Conservation (phyloP, 495 filamentous ascomycete genomes). For the Clohesyomyces aquaticus region DNA sequence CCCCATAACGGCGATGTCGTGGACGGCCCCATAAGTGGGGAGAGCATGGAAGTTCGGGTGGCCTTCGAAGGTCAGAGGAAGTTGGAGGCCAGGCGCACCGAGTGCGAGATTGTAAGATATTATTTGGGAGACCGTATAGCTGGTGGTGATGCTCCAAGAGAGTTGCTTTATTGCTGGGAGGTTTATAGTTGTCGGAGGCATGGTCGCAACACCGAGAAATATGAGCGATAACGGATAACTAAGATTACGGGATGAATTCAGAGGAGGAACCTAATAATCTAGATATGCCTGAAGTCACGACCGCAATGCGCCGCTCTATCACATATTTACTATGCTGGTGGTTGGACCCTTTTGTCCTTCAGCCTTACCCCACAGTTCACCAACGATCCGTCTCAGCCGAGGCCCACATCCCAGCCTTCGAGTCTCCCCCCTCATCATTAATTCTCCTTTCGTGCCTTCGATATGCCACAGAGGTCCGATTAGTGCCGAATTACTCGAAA, state of each 20-base stretch:
- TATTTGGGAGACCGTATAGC: constrained; percentile 22
- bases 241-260: neutral
- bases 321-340: neutral
- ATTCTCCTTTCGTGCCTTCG: neutral
- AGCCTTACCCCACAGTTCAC: neutral
- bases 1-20: neutral
- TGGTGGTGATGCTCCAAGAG: constrained; percentile 8
- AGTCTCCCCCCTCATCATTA: neutral
- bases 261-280: neutral
- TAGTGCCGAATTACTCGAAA: neutral
- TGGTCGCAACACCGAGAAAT: neutral
- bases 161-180: constrained; percentile 14
- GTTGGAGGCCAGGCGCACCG: constrained; percentile 21
- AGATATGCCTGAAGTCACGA: neutral
- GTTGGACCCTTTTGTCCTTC: neutral
- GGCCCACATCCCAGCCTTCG: neutral
- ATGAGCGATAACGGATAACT: neutral
- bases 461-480: neutral
- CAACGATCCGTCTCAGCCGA: neutral
- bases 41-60: constrained; percentile 31
- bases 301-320: neutral
- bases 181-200: constrained; percentile 20
- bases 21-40: constrained; percentile 26
- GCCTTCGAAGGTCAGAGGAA: constrained; percentile 25
- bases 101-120: constrained; percentile 34